phyloP scores from a whole-genome alignment of 139 green algal genomes.

The Chlorella sp. region DNA sequence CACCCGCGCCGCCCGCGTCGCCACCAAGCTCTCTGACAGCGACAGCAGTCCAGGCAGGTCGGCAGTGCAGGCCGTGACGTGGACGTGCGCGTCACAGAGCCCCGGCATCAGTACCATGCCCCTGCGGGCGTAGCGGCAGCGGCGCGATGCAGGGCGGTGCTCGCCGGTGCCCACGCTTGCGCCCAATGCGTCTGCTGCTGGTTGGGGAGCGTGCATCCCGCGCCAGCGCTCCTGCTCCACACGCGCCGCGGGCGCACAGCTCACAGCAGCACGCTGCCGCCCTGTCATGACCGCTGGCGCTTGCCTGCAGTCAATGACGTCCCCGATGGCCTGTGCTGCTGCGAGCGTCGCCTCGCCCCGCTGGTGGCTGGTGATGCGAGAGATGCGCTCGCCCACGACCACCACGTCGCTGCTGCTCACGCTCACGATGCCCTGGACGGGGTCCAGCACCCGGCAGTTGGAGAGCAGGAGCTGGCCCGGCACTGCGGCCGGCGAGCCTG shows the following conservation, averaged over 20 bases:
- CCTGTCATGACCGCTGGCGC: no score
- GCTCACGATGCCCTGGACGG: background rate
- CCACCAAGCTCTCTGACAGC: conserved; percentile 51
- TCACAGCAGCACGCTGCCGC: background rate
- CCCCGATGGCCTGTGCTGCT: background rate
- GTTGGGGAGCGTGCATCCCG: no score
- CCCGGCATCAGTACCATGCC: background rate
- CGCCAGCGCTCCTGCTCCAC: no score
- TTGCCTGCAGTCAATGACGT: conserved; percentile 8
- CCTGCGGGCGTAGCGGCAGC: background rate
- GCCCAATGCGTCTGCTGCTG: background rate
- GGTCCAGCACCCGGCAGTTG: conserved; percentile 7
- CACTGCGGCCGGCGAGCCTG: no score
- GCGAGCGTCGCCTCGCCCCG: no score
- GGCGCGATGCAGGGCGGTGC: background rate
- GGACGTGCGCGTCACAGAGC: conserved; percentile 67
- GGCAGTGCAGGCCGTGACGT: conserved; percentile 62
- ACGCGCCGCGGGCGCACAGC: no score
- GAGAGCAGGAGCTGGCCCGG: background rate
- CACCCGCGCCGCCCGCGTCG: conserved; percentile 30
- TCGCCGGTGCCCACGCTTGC: background rate
- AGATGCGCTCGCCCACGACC: background rate
- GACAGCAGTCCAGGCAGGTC: conserved; percentile 54
- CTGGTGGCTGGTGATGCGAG: background rate
- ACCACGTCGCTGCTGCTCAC: background rate